Conservation (phyloP, 768 basidiomycete genomes). For the Mycena rebaudengoi region DNA sequence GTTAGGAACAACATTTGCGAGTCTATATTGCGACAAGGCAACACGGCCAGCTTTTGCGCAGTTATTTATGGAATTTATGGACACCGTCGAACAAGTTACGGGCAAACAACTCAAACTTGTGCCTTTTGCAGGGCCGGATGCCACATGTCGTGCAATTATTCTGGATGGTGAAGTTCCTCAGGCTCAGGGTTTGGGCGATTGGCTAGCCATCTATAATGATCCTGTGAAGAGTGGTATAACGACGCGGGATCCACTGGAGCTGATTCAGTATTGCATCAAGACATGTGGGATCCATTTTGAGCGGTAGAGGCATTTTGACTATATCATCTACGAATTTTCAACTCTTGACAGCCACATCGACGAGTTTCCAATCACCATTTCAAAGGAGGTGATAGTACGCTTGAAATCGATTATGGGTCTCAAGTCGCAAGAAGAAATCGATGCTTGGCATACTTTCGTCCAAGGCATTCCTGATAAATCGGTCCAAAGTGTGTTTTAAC, state of each 20-base stretch:
- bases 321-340: background rate
- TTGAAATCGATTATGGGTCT: conserved; percentile 26
- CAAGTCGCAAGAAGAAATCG: conserved; percentile 18
- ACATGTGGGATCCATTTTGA: background rate
- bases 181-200: conserved; percentile 1
- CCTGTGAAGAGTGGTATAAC: background rate
- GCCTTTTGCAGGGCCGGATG: conserved; percentile 27
- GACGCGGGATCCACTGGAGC: background rate
- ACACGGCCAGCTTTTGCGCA: conserved; percentile 20
- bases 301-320: background rate
- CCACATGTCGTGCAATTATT: conserved; percentile 3
- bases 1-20: conserved; percentile 25
- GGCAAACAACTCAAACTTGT: conserved; percentile 17
- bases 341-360: conserved; percentile 29
- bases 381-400: conserved; percentile 1
- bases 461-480: background rate
- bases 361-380: conserved; percentile 17
- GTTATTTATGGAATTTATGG: conserved; percentile 22
- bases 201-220: conserved; percentile 2
- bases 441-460: conserved; percentile 23
- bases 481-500: background rate
- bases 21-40: conserved; percentile 26
- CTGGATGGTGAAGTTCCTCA: conserved; percentile 14
- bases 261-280: background rate
- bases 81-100: conserved; percentile 13